Base-by-base conservation (phyloP, 139 green algal species). In the Micractinium sp. region DNA sequence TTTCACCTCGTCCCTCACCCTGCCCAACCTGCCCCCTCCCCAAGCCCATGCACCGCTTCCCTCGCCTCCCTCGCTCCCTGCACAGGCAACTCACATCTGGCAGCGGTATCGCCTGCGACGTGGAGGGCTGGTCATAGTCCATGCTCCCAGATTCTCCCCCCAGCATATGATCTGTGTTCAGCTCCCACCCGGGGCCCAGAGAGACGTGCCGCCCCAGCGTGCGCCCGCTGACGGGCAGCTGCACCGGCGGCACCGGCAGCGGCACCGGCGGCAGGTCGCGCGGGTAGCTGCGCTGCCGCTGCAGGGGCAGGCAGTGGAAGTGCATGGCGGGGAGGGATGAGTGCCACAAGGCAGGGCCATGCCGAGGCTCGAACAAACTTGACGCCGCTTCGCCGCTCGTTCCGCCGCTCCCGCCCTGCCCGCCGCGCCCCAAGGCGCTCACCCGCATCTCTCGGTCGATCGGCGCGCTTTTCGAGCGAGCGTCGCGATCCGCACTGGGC, bases 151-250 rank as follows among this genome's bases (percentile, higher is more conserved):
- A 1, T 27, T 2, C 41, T 73, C 29, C 47, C 27, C n/a, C 35
- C 31, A 33, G 19, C 38, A 36, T 56, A 1, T n/a, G 61, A 22
- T 87, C 83, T 31, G 63, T 87, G 39, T 87, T 83, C 33, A 63
- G 38, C 36, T 89, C 89, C 89, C 84, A 92, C 0, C 80, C 89
- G 1, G 84, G 84, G 12, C 89, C 84, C 61, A 92, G 61, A 1
- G 82, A 87, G 31, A 92, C 85, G 31, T 83, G 73, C n/a, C 84
- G 78, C 2, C 89, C 89, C 14, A 77, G 53, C 23, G 89, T 84
- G 35, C 84, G 83, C 13, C 83, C 84, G 84, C 66, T 85, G 56
- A 87, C 83, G 3, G 83, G 83, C 83, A 87, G 67, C 66, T 87
- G 83, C 29, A 87, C 83, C 19, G 83, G 83, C 67, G 60, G 82